Conservation (phyloP, 441 rosid genomes). For the Aleurites moluccanus region DNA sequence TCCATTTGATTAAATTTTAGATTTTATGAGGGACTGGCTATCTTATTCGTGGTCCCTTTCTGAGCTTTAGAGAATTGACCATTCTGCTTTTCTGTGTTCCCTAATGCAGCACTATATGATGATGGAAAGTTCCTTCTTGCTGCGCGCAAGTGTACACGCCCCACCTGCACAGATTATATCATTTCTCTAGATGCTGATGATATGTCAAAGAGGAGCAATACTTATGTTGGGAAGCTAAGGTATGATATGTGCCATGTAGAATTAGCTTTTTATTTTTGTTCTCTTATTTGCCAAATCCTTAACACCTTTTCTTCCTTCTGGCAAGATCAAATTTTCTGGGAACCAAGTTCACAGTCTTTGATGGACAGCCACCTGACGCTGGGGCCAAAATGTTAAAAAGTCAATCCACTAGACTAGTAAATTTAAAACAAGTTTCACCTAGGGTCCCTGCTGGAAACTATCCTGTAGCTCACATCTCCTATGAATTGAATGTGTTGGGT, state of each 20-base stretch:
- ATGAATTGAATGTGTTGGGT: conserved; percentile 95
- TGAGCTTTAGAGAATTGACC: neutral
- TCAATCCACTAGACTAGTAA: conserved; percentile 70
- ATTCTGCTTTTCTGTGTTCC: conserved; percentile 1
- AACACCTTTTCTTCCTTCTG: conserved; percentile 18
- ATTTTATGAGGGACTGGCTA: neutral
- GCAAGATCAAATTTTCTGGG: conserved; percentile 74
- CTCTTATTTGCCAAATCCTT: conserved; percentile 14
- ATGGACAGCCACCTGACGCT: conserved; percentile 77
- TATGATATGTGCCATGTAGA: conserved; percentile 21
- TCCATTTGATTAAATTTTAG: neutral
- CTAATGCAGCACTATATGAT: conserved; percentile 60
- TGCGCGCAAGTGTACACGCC: conserved; percentile 82
- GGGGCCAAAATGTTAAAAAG: conserved; percentile 65
- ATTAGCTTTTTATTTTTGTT: neutral
- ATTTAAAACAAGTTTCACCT: conserved; percentile 79
- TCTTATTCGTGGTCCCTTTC: conserved; percentile 1
- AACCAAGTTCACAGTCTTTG: conserved; percentile 87
- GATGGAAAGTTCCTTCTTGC: conserved; percentile 96
- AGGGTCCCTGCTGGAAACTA: conserved; percentile 76
- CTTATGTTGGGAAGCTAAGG: conserved; percentile 92
- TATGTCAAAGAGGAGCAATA: conserved; percentile 72
- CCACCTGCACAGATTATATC: conserved; percentile 93
- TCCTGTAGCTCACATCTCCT: conserved; percentile 77
- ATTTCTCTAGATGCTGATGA: conserved; percentile 72